Evolutionary conservation across 2,329 filamentous ascomycete species (phyloP), one percentile per base, ranked within the genome.

Genomic region (Tolypocladium guangdongense): DNA sequence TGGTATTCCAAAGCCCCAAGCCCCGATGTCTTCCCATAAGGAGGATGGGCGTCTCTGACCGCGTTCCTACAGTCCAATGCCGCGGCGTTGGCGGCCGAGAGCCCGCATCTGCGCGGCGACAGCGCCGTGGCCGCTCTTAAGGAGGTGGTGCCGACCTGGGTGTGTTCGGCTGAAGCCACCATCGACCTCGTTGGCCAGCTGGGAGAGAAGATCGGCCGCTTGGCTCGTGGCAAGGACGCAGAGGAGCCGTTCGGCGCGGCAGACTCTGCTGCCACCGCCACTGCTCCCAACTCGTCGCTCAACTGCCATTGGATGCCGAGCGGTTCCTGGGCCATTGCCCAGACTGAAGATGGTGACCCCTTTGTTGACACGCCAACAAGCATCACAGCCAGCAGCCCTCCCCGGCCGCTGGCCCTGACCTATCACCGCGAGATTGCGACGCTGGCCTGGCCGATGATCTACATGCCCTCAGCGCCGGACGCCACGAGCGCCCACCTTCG

Each of bases 401-500:
- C 10, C 18, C 18, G 2, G 18, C 27, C 18, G 18, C 10, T 16
- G 20, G 7, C 8, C 7, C 45, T 33, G 16, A 22, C 32, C 4
- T 59, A 59, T 20, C 56, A 59, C 32, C 14, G 30, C 2, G 56
- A 58, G 10, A 41, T 55, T 11, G 2, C n/a, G 27, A 12, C 32
- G 10, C 5, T 53, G 51, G 12, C 20, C 16, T 46, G 14, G 18
- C 57, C 56, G 7, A 24, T 6, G 2, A 16, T 59, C 6, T 55
- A 47, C 47, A 35, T 54, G 3, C 35, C 51, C n/a, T 18, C 24
- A 5, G n/a, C 20, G 20, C 14, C 38, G 4, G 32, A 20, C 1
- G 2, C n/a, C 7, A 11, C 0, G 18, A 16, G 10, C 20, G 2
- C 1, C 2, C 7, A 11, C 0, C 10, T 47, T 7, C 22, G 52